Conservation (phyloP, 805 yeast species). For the Yamadazyma philogaea region DNA sequence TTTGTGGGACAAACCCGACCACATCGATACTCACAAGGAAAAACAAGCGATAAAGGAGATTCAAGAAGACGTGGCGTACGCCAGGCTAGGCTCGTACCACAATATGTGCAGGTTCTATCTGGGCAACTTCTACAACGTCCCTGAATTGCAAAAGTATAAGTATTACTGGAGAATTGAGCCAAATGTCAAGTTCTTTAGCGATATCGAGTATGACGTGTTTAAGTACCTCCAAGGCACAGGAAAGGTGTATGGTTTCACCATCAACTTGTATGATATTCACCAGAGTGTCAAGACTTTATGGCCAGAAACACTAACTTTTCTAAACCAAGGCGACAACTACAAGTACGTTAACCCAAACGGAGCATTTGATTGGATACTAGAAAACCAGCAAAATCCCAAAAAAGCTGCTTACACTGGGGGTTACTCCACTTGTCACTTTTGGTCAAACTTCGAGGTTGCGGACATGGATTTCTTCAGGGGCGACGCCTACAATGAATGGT, state of each 20-base stretch:
- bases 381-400: slow-evolving; percentile 49
- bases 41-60: slow-evolving; percentile 38
- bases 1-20: slow-evolving; percentile 58
- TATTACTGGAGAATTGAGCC: slow-evolving; percentile 88
- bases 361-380: slow-evolving; percentile 52
- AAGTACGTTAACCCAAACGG: slow-evolving; percentile 48
- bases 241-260: slow-evolving; percentile 72
- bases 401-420: slow-evolving; percentile 42
- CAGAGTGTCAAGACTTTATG: slow-evolving; percentile 61
- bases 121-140: slow-evolving; percentile 60
- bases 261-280: slow-evolving; percentile 68
- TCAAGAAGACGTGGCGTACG: slow-evolving; percentile 55
- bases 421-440: slow-evolving; percentile 77
- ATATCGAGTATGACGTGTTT: slow-evolving; percentile 73
- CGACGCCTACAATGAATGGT: slow-evolving; percentile 64
- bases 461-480: slow-evolving; percentile 76
- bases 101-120: slow-evolving; percentile 84
- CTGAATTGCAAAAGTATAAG: slow-evolving; percentile 55
- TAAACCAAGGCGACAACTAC: slow-evolving; percentile 55
- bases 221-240: slow-evolving; percentile 64
- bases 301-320: slow-evolving; percentile 63
- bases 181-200: slow-evolving; percentile 60
- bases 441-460: slow-evolving; percentile 87
- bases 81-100: slow-evolving; percentile 62
- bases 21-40: slow-evolving; percentile 48